Conservation (phyloP, 495 filamentous ascomycete genomes). For the Letharia lupina region DNA sequence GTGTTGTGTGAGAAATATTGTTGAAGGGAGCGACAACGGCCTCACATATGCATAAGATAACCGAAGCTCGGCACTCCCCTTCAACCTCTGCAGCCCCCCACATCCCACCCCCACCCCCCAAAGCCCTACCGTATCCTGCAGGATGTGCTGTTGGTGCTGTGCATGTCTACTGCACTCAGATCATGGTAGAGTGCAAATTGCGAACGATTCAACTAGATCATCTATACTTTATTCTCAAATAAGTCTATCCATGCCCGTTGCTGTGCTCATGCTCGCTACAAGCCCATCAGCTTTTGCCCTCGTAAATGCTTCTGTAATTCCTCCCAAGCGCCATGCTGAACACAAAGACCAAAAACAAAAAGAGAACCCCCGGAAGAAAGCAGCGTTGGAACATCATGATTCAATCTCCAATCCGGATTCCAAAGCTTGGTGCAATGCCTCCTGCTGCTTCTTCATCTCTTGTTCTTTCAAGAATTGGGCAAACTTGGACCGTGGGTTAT, state of each 20-base stretch:
- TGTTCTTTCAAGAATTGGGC: slow-evolving; percentile 70
- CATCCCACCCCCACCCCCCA: too few relatives aligned
- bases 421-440: slow-evolving; percentile 42
- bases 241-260: background rate
- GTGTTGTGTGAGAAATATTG: background rate
- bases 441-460: slow-evolving; percentile 64
- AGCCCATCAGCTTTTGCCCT: background rate
- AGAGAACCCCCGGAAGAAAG: background rate
- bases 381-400: slow-evolving; percentile 8
- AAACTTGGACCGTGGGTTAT: slow-evolving; percentile 91
- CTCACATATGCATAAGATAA: too few relatives aligned
- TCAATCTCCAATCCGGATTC: slow-evolving; percentile 25
- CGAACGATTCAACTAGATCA: too few relatives aligned
- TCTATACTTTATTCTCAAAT: background rate
- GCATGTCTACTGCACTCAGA: too few relatives aligned
- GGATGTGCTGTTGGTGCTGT: too few relatives aligned
- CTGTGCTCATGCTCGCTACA: background rate
- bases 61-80: too few relatives aligned
- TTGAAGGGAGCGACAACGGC: background rate
- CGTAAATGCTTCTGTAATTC: background rate
- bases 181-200: too few relatives aligned
- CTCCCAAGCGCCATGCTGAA: background rate
- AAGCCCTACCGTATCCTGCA: too few relatives aligned
- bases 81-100: too few relatives aligned
- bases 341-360: background rate